Conservation (phyloP, 352 stramenopile species). For the Globisporangium cylindrosporum region DNA sequence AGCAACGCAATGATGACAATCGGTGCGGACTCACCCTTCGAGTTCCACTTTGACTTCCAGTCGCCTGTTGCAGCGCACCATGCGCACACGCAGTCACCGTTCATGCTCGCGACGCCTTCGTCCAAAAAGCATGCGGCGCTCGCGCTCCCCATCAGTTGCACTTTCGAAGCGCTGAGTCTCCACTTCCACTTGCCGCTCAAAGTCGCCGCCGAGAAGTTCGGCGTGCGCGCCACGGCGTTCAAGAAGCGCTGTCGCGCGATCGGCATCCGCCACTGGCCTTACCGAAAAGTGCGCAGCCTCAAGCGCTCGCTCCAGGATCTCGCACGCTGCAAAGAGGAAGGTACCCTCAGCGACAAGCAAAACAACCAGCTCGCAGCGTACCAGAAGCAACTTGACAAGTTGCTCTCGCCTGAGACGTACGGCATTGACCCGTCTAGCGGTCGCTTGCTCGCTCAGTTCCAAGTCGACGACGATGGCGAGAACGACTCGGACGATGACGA, state of each 20-base stretch:
- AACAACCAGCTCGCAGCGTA: constrained; percentile 51
- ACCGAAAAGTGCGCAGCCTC: constrained; percentile 67
- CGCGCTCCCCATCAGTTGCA: constrained; percentile 29
- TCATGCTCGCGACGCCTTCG: constrained; percentile 16
- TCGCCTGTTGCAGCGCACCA: constrained; percentile 36
- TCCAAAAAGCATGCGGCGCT: constrained; percentile 20
- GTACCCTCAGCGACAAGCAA: constrained; percentile 59
- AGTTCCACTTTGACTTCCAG: constrained; percentile 38
- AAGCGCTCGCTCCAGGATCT: constrained; percentile 72
- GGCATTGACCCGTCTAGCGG: constrained; percentile 18
- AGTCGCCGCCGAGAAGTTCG: constrained; percentile 67
- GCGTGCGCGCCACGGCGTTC: constrained; percentile 70
- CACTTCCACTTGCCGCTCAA: constrained; percentile 73
- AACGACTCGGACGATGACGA: constrained; percentile 12
- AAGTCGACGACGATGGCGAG: constrained; percentile 13
- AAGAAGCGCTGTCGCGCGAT: constrained; percentile 75
- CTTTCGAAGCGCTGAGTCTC: constrained; percentile 28
- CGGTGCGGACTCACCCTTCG: constrained; percentile 3
- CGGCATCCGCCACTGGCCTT: constrained; percentile 70
- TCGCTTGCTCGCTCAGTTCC: constrained; percentile 12
- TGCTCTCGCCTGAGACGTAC: constrained; percentile 66
- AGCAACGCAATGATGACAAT: constrained; percentile 8
- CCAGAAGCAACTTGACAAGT: constrained; percentile 61
- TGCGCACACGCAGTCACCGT: constrained; percentile 34
- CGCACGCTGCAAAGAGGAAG: constrained; percentile 48